A percentile compares a stretch with the other conserved stretches of the same genome.
phyloP scores from a whole-genome alignment of 2,329 filamentous ascomycete species.

The Verticillium isaacii region DNA sequence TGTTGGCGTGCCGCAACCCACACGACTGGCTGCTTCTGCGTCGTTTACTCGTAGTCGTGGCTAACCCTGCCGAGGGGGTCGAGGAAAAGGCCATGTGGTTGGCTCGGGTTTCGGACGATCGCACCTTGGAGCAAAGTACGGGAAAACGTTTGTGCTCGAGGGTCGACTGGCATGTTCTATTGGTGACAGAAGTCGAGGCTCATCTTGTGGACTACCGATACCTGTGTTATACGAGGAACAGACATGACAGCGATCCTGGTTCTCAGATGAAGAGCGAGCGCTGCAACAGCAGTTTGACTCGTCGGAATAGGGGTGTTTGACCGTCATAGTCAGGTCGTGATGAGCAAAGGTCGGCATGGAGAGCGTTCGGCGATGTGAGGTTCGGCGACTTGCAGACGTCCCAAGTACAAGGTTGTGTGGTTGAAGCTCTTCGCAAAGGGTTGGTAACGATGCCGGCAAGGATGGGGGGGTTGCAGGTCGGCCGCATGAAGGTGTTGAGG shows the following conservation, averaged over 20 bases:
- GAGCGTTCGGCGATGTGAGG: too few relatives aligned
- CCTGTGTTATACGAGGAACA: too few relatives aligned
- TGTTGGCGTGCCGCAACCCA: not conserved
- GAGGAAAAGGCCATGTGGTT: not conserved
- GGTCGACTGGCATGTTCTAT: not conserved
- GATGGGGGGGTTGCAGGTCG: not conserved
- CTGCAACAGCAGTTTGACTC: too few relatives aligned
- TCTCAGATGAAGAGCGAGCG: not conserved
- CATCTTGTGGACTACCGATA: too few relatives aligned
- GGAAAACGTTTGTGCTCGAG: not conserved
- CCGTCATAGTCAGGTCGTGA: not conserved
- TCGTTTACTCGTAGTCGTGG: not conserved
- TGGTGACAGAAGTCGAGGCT: too few relatives aligned
- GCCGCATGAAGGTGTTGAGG: not conserved
- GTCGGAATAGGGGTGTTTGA: not conserved
- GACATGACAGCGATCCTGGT: not conserved
- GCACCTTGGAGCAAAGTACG: not conserved
- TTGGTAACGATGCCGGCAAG: not conserved
- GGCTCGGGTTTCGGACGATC: not conserved
- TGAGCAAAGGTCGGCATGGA: not conserved
- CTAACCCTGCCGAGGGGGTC: not conserved
- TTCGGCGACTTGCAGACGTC: not conserved
- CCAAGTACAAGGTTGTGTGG: not conserved
- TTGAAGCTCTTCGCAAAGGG: not conserved
- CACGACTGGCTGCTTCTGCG: not conserved